Conservation (phyloP, 148 eudicot species). For the Vaccinium darrowii region DNA sequence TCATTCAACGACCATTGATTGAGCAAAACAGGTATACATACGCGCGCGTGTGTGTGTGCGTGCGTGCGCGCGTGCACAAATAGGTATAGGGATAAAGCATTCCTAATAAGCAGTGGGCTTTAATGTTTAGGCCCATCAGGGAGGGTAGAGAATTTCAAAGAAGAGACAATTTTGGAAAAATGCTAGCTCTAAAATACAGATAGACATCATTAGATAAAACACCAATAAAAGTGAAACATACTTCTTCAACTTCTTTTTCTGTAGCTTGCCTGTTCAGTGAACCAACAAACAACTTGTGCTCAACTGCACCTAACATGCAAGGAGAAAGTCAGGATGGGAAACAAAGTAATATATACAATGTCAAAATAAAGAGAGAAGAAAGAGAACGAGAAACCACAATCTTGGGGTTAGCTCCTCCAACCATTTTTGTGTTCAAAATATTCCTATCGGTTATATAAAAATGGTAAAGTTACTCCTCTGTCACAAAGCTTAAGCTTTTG, state of each 20-base stretch:
- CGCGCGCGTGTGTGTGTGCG: too few species aligned
- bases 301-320: conserved; percentile 66
- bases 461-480: background rate
- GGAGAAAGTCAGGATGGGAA: background rate
- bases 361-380: background rate
- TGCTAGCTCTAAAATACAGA: background rate
- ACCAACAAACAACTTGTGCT: conserved; percentile 91
- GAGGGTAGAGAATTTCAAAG: background rate
- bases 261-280: conserved; percentile 82
- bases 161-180: background rate
- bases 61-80: too few species aligned
- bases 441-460: background rate
- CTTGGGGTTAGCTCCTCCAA: background rate
- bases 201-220: background rate
- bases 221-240: conserved; percentile 27
- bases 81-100: background rate
- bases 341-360: background rate
- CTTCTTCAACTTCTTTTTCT: conserved; percentile 95
- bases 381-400: background rate
- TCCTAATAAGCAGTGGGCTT: background rate
- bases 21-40: background rate
- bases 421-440: background rate
- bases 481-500: background rate
- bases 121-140: conserved; percentile 2
- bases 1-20: background rate